Evolutionary conservation across 2,329 filamentous ascomycete species (phyloP).

Genomic region (Pseudocercospora musae): DNA sequence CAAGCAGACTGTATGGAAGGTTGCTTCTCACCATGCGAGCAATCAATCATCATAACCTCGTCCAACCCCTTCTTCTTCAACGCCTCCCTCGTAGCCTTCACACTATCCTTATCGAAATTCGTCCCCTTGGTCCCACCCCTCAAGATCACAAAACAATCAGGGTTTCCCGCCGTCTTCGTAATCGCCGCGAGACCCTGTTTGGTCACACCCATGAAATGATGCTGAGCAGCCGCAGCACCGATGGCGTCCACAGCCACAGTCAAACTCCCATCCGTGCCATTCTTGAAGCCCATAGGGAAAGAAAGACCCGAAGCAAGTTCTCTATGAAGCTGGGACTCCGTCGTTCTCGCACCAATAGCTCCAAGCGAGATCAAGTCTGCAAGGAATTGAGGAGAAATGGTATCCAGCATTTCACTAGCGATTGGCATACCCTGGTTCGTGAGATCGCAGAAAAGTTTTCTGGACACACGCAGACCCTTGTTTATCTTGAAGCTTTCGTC

Average conservation of each 20-base stretch:
- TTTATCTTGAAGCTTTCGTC: conserved; percentile 98
- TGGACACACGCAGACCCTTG: conserved; percentile 89
- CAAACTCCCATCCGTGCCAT: conserved; percentile 91
- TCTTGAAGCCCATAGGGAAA: conserved; percentile 99
- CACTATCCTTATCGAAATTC: conserved; percentile 86
- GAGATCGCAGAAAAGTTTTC: conserved; percentile 89
- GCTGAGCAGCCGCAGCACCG: conserved; percentile 71
- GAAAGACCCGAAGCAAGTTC: conserved; percentile 92
- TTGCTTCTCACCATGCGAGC: conserved; percentile 80
- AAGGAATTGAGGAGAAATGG: conserved; percentile 96
- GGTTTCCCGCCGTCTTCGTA: conserved; percentile 86
- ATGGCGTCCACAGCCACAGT: conserved; percentile 94
- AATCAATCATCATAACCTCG: conserved; percentile 95
- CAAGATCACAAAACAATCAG: conserved; percentile 96
- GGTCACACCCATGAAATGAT: conserved; percentile 98
- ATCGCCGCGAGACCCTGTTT: conserved; percentile 96
- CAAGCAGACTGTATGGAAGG: not conserved
- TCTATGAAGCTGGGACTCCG: conserved; percentile 92
- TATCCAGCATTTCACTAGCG: conserved; percentile 97
- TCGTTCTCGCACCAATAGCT: conserved; percentile 92
- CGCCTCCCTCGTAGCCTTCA: conserved; percentile 73
- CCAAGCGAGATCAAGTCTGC: conserved; percentile 94
- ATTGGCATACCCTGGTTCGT: conserved; percentile 88
- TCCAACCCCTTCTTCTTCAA: conserved; percentile 79
- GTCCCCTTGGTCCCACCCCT: conserved; percentile 87